A percentile compares a stretch with the other conserved stretches of the same genome.
phyloP scores from a whole-genome alignment of 495 filamentous ascomycete genomes.

The Penicillium subrubescens region DNA sequence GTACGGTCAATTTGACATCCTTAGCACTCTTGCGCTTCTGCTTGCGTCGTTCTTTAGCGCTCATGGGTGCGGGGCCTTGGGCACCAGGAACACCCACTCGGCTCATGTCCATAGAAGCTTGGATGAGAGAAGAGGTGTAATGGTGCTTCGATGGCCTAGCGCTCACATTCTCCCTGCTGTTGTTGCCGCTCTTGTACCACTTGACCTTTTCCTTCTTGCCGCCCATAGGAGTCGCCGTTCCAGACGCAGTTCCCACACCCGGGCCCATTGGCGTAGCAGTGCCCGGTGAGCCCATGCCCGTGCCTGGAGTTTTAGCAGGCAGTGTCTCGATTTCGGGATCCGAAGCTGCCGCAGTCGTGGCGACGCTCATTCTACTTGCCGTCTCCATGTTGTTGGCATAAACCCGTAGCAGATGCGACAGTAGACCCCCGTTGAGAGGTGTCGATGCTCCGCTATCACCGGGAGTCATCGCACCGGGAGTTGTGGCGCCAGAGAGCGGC shows the following conservation, averaged over 20 bases:
- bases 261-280: constrained; percentile 13
- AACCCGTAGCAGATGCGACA: constrained; percentile 32
- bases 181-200: constrained; percentile 34
- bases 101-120: constrained; percentile 33
- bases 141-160: constrained; percentile 15
- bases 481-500: constrained; percentile 19
- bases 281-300: constrained; percentile 22
- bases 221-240: constrained; percentile 15
- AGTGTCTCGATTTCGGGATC: constrained; percentile 28
- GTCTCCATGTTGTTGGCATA: constrained; percentile 30
- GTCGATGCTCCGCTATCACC: constrained; percentile 21
- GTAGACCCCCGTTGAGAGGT: constrained; percentile 27
- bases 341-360: constrained; percentile 19
- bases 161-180: constrained; percentile 11
- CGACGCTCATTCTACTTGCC: constrained; percentile 29
- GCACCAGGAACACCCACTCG: constrained; percentile 30
- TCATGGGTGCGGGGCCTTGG: constrained; percentile 27
- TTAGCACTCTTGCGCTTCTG: constrained; percentile 42
- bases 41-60: constrained; percentile 28
- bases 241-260: neutral
- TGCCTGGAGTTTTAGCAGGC: constrained; percentile 10
- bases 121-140: constrained; percentile 35
- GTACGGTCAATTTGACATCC: constrained; percentile 75
- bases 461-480: constrained; percentile 26
- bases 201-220: constrained; percentile 39